phyloP scores from a whole-genome alignment of 1,139 yeast species.

The Nakaseomyces glabratus region DNA sequence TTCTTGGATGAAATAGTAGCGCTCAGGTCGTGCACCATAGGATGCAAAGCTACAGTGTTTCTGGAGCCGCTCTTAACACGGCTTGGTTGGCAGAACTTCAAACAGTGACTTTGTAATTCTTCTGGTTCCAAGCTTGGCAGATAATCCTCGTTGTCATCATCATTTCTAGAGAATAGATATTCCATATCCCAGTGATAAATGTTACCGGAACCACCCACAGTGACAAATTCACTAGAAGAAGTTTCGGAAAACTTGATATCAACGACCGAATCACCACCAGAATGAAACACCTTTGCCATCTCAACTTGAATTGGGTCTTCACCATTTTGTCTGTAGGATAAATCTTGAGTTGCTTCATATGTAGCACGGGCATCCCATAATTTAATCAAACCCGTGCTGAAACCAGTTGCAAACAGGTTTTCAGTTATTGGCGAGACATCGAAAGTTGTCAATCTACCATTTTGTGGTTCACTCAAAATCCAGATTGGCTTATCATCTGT shows the following conservation, averaged over 20 bases:
- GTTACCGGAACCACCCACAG: slow-evolving; percentile 29
- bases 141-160: slow-evolving; percentile 22
- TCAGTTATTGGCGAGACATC: slow-evolving; percentile 25
- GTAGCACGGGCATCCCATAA: slow-evolving; percentile 31
- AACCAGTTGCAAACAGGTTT: slow-evolving; percentile 28
- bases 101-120: slow-evolving; percentile 26
- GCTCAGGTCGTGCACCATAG: slow-evolving; percentile 21
- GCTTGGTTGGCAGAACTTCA: slow-evolving; percentile 29
- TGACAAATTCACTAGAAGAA: slow-evolving; percentile 25
- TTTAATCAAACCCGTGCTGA: slow-evolving; percentile 28
- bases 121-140: slow-evolving; percentile 14
- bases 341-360: slow-evolving; percentile 20
- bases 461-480: slow-evolving; percentile 20
- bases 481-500: slow-evolving; percentile 24
- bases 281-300: slow-evolving; percentile 23
- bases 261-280: slow-evolving; percentile 28
- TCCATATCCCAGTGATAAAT: slow-evolving; percentile 31
- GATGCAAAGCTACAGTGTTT: slow-evolving; percentile 24
- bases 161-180: slow-evolving; percentile 22
- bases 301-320: slow-evolving; percentile 27
- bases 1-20: slow-evolving; percentile 26
- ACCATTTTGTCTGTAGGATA: slow-evolving; percentile 23
- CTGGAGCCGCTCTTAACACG: slow-evolving; percentile 18
- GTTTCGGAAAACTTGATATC: slow-evolving; percentile 27
- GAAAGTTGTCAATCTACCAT: slow-evolving; percentile 25